Conservation (phyloP, 345 rosid genomes). For the Ceriops decandra region DNA sequence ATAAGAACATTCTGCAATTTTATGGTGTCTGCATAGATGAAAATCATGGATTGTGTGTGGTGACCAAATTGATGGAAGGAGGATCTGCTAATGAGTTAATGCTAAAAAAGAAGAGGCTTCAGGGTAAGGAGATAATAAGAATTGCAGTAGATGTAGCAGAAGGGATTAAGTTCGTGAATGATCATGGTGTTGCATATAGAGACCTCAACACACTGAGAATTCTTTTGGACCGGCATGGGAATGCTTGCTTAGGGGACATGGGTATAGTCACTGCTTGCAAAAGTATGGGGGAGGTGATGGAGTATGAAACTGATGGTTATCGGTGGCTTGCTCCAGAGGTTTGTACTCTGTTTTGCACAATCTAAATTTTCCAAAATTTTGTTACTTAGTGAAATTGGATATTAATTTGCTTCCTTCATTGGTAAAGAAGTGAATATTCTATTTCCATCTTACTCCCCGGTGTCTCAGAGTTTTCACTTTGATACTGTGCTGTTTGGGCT, state of each 20-base stretch:
- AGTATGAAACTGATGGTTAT: slow-evolving; percentile 97
- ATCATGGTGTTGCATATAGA: slow-evolving; percentile 71
- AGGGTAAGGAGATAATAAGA: slow-evolving; percentile 63
- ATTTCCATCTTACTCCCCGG: background rate
- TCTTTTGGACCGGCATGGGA: slow-evolving; percentile 71
- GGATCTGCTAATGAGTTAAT: slow-evolving; percentile 77
- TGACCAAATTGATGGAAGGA: slow-evolving; percentile 89
- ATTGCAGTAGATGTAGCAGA: slow-evolving; percentile 75
- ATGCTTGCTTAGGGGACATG: slow-evolving; percentile 87
- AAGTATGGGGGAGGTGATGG: slow-evolving; percentile 72
- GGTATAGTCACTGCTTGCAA: slow-evolving; percentile 88
- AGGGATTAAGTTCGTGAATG: slow-evolving; percentile 82
- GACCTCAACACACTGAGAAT: slow-evolving; percentile 82
- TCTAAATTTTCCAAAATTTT: too few relatives aligned
- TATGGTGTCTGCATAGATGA: slow-evolving; percentile 85
- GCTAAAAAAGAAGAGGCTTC: slow-evolving; percentile 77
- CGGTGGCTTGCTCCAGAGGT: slow-evolving; percentile 99
- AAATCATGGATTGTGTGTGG: slow-evolving; percentile 81
- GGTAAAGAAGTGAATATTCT: background rate
- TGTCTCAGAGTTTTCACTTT: background rate
- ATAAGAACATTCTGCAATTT: slow-evolving; percentile 74
- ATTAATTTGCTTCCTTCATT: background rate
- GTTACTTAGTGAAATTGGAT: too few relatives aligned
- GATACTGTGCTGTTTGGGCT: background rate
- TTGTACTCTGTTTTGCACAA: slow-evolving; percentile 27